phyloP scores from a whole-genome alignment of 306 rosid genomes.

The Prunus mume region DNA sequence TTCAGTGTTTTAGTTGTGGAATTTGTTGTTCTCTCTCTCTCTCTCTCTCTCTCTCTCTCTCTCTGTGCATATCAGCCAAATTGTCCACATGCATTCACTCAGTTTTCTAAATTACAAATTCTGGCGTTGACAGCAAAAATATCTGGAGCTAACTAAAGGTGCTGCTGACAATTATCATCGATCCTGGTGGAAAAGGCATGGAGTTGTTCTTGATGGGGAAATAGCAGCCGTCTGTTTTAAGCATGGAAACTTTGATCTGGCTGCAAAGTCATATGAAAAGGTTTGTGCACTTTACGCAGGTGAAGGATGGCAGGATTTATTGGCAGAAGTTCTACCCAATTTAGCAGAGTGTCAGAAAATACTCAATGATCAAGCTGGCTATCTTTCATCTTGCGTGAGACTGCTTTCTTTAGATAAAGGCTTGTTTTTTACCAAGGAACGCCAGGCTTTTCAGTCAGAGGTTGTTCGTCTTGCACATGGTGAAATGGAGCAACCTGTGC shows the following conservation, averaged over 20 bases:
- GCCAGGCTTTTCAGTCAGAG: slow-evolving; percentile 88
- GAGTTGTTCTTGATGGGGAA: slow-evolving; percentile 99
- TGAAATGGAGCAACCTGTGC: slow-evolving; percentile 96
- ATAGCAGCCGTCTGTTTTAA: slow-evolving; percentile 85
- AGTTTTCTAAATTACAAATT: slow-evolving; percentile 9
- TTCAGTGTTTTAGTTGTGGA: slow-evolving; percentile 17
- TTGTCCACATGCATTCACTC: not conserved
- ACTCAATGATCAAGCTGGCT: slow-evolving; percentile 95
- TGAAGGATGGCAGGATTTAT: slow-evolving; percentile 96
- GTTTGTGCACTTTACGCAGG: slow-evolving; percentile 92
- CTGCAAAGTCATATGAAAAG: slow-evolving; percentile 98
- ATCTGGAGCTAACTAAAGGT: slow-evolving; percentile 89
- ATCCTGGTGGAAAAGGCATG: slow-evolving; percentile 99
- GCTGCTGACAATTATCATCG: slow-evolving; percentile 90
- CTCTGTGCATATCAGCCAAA: not conserved
- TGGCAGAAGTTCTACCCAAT: slow-evolving; percentile 92
- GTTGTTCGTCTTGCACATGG: slow-evolving; percentile 84
- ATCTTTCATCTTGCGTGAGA: slow-evolving; percentile 94
- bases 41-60: not conserved
- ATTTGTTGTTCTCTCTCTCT: slow-evolving; percentile 8
- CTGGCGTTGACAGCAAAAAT: slow-evolving; percentile 70
- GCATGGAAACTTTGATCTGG: slow-evolving; percentile 80
- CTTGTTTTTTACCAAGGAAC: slow-evolving; percentile 82
- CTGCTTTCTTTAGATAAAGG: slow-evolving; percentile 89
- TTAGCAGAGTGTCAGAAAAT: slow-evolving; percentile 93